These are phyloP conservation scores for Rosellinia necatrix DNA, from an alignment of 2,329 filamentous ascomycete genomes.

Conservation along the genomic window DNA sequence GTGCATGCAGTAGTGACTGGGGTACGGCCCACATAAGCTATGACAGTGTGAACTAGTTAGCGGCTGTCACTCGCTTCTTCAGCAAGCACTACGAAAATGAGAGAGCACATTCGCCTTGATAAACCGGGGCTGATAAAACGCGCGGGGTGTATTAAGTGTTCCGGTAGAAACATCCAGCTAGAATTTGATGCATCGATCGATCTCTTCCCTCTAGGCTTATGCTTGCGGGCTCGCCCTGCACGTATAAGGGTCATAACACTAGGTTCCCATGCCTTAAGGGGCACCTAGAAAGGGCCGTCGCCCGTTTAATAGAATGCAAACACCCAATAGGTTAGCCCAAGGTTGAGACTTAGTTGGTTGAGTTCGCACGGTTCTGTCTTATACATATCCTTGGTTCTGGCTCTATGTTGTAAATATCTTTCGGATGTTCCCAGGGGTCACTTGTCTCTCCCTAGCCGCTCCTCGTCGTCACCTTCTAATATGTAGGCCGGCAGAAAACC, in stretches of 20 bases:
- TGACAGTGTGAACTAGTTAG: slow-evolving; percentile 9
- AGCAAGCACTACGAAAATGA: too few relatives aligned
- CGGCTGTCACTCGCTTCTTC: slow-evolving; percentile 11
- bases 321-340: background rate
- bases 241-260: too few relatives aligned
- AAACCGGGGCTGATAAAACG: too few relatives aligned
- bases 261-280: too few relatives aligned
- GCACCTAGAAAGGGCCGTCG: too few relatives aligned
- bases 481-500: slow-evolving; percentile 76
- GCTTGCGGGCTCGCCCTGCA: too few relatives aligned
- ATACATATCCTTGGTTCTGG: background rate
- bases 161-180: too few relatives aligned
- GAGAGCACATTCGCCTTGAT: too few relatives aligned
- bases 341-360: background rate
- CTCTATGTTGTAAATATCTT: slow-evolving; percentile 21
- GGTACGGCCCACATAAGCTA: slow-evolving; percentile 21
- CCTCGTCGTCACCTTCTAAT: slow-evolving; percentile 73
- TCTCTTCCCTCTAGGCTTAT: too few relatives aligned
- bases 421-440: slow-evolving; percentile 30
- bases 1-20: slow-evolving; percentile 21
- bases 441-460: slow-evolving; percentile 74
- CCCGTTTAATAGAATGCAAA: too few relatives aligned
- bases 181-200: too few relatives aligned
- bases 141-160: too few relatives aligned
- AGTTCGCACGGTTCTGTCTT: background rate